Conservation (phyloP, 805 yeast genomes). For the Saccharomycopsis sp. region DNA sequence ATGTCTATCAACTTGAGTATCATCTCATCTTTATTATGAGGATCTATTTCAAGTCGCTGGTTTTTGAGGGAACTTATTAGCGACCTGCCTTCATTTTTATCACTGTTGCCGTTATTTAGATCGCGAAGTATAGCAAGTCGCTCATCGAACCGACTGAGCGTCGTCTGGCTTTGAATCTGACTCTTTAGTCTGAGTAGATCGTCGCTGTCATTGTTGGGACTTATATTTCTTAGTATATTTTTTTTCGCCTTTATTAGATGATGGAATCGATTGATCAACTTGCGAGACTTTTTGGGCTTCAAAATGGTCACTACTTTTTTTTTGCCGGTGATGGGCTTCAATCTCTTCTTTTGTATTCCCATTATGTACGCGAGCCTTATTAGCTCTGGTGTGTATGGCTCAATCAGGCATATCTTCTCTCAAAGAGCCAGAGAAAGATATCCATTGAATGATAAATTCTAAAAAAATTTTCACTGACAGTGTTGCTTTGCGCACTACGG, state of each 20-base stretch:
- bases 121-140: background rate
- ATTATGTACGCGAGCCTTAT: background rate
- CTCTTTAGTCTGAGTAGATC: background rate
- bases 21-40: conserved; percentile 16
- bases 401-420: too few relatives aligned
- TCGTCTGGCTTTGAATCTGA: background rate
- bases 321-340: conserved; percentile 6
- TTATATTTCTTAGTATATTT: background rate
- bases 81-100: background rate
- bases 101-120: background rate
- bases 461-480: too few relatives aligned
- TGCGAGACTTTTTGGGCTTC: conserved; percentile 16
- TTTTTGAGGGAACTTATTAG: background rate
- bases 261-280: conserved; percentile 18
- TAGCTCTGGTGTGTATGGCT: too few relatives aligned
- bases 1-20: conserved; percentile 40
- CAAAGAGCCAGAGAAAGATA: background rate
- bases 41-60: conserved; percentile 14
- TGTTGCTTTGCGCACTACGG: too few relatives aligned
- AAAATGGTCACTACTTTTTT: background rate
- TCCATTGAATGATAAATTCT: too few relatives aligned
- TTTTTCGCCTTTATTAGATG: conserved; percentile 14
- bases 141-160: background rate
- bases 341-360: conserved; percentile 1
- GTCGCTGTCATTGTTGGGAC: background rate